phyloP scores from a whole-genome alignment of 176 grass and related monocot species.

The Bothriochloa decipiens region DNA sequence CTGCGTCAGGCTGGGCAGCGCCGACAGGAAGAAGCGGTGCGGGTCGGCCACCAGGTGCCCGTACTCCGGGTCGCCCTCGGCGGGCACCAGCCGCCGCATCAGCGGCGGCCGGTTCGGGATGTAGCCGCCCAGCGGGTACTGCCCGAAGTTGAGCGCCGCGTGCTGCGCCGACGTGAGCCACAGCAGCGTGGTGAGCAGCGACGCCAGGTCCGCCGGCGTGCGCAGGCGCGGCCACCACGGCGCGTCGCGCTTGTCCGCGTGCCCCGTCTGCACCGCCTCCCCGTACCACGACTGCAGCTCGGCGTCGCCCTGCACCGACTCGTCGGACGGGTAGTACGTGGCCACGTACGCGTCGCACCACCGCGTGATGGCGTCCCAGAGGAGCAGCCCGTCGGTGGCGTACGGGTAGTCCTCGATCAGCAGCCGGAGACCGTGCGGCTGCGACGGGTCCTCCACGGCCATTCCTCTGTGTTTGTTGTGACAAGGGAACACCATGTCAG shows the following conservation, averaged over 20 bases:
- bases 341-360: conserved; percentile 70
- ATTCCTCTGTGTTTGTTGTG: conserved; percentile 84
- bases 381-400: conserved; percentile 79
- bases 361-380: conserved; percentile 76
- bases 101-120: conserved; percentile 91
- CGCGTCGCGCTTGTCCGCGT: conserved; percentile 72
- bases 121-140: conserved; percentile 95
- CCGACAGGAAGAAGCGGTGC: conserved; percentile 80
- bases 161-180: conserved; percentile 97
- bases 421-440: conserved; percentile 73
- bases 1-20: conserved; percentile 88
- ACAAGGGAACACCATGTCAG: background rate
- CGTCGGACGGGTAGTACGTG: conserved; percentile 62
- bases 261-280: conserved; percentile 75
- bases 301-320: conserved; percentile 55
- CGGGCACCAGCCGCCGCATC: conserved; percentile 87
- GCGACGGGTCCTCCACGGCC: conserved; percentile 78
- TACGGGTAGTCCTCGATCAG: conserved; percentile 97
- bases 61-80: conserved; percentile 81
- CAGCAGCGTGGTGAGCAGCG: conserved; percentile 76
- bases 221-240: conserved; percentile 89
- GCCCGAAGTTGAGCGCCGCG: conserved; percentile 95
- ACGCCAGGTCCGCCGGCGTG: conserved; percentile 54
- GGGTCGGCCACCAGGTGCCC: conserved; percentile 66
- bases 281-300: conserved; percentile 92